Base-by-base conservation (phyloP, 177 flowering plant species). In the Vitis hybrid region DNA sequence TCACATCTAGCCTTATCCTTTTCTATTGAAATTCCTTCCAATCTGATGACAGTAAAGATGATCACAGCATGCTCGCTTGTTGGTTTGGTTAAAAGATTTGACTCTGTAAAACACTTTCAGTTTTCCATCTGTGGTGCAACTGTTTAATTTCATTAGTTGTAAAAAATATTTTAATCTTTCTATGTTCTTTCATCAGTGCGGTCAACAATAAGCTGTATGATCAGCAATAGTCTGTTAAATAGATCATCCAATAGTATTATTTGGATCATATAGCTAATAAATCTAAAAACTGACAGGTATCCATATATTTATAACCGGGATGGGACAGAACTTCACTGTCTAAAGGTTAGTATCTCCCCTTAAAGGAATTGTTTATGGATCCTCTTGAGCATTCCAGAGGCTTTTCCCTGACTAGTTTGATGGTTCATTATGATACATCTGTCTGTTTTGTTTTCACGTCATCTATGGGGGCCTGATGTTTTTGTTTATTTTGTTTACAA, bases 291-390 rank as follows among this genome's bases (percentile, higher is more conserved):
- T 79, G 69, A 66, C 90, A 95, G 99, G 89, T 93, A 95, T 67
- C 80, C 90, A 1, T 95, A 92, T 70, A 89, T 95, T 57, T 95
- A 93, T 70, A 87, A 81, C 68, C 79, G 83, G 32, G 89, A 87
- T 51, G 99, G 98, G 14, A 80, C 82, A 13, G 98, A 93, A 73
- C 84, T 95, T 69, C 99, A 95, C 74, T 95, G 98, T 73, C 80
- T 93, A 19, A 90, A 86, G 97, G 98, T 92, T 51, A 74, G 87
- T 56, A 6, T 54, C 18, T 57, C 24, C 16, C 35, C 27, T 70
- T 3, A 7, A 50, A 54, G 18, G 50, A 27, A 27, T 27, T 27
- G 30, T 27, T 27, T 27, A 27, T 27, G 30, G 30, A 27, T 27
- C 30, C 30, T 27, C 30, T 2, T 27, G 30, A 27, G 30, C 30